phyloP scores from a whole-genome alignment of 768 basidiomycete species.

The Omphalotus guepiniiformis region DNA sequence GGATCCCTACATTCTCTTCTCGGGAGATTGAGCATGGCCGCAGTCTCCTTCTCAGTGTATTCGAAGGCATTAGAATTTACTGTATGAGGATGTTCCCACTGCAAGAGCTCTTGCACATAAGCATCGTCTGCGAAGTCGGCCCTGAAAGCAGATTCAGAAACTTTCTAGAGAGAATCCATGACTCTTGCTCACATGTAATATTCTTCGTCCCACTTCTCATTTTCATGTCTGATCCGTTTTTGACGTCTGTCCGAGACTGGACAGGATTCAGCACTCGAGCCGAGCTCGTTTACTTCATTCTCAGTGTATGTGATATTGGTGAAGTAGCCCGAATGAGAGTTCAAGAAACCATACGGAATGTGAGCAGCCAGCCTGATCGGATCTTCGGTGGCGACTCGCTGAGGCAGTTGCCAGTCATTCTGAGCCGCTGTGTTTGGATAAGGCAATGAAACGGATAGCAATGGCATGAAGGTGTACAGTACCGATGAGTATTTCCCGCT shows the following conservation, averaged over 20 bases:
- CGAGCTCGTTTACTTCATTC: constrained; percentile 82
- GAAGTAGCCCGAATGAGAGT: constrained; percentile 74
- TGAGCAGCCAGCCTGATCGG: constrained; percentile 37
- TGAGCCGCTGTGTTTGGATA: constrained; percentile 49
- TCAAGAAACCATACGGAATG: constrained; percentile 71
- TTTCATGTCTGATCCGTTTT: constrained; percentile 56
- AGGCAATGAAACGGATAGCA: background rate
- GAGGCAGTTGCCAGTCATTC: constrained; percentile 78
- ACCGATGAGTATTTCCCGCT: constrained; percentile 62
- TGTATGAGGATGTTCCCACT: constrained; percentile 59
- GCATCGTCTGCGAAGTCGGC: constrained; percentile 79
- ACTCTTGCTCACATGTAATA: constrained; percentile 64
- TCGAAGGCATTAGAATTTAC: constrained; percentile 31
- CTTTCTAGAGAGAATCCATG: background rate
- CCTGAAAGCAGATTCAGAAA: constrained; percentile 36
- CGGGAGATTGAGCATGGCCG: constrained; percentile 55
- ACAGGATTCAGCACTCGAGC: constrained; percentile 58
- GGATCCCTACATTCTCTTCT: constrained; percentile 47
- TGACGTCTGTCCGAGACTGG: constrained; percentile 45
- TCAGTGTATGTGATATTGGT: constrained; percentile 65
- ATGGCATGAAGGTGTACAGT: constrained; percentile 5
- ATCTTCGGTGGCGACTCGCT: constrained; percentile 44
- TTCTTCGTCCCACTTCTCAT: constrained; percentile 79
- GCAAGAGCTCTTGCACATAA: constrained; percentile 65
- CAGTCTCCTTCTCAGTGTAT: constrained; percentile 72